These are phyloP conservation scores for Agaricus blazei DNA, from an alignment of 768 basidiomycete genomes.

Conservation along the genomic window DNA sequence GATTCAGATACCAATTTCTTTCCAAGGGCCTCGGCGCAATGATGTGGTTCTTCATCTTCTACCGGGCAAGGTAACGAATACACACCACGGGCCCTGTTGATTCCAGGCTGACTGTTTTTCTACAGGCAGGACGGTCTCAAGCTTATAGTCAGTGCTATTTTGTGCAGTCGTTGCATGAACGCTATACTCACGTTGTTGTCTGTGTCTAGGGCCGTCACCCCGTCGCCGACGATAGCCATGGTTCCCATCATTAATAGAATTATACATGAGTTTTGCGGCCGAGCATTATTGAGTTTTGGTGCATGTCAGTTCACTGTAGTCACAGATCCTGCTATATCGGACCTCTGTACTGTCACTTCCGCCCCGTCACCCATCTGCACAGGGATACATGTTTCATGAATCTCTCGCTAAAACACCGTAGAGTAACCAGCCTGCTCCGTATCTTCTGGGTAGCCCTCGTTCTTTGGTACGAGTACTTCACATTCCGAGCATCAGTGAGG, in stretches of 20 bases:
- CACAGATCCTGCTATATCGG: too few species aligned
- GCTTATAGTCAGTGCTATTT: slow-evolving; percentile 46
- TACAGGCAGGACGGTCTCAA: slow-evolving; percentile 73
- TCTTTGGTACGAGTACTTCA: slow-evolving; percentile 65
- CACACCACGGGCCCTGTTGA: neutral
- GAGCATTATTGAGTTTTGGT: too few species aligned
- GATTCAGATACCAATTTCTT: slow-evolving; percentile 69
- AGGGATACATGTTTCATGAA: slow-evolving; percentile 15
- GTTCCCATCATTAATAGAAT: slow-evolving; percentile 35
- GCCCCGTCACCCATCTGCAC: neutral
- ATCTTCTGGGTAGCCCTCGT: slow-evolving; percentile 57
- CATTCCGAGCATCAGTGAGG: slow-evolving; percentile 43
- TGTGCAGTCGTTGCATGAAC: neutral
- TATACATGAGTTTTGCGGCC: neutral
- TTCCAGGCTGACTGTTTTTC: neutral
- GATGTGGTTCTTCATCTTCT: slow-evolving; percentile 99
- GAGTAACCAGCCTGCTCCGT: slow-evolving; percentile 43
- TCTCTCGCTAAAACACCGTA: slow-evolving; percentile 21
- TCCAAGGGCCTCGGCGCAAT: slow-evolving; percentile 84
- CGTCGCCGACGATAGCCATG: slow-evolving; percentile 28
- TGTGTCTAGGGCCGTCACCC: slow-evolving; percentile 45
- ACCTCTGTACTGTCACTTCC: neutral
- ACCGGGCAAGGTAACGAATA: slow-evolving; percentile 70
- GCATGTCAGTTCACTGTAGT: too few species aligned
- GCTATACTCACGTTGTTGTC: neutral